Evolutionary conservation across 768 basidiomycete genomes (phyloP).

Genomic region (Lactifluus subvellereus): DNA sequence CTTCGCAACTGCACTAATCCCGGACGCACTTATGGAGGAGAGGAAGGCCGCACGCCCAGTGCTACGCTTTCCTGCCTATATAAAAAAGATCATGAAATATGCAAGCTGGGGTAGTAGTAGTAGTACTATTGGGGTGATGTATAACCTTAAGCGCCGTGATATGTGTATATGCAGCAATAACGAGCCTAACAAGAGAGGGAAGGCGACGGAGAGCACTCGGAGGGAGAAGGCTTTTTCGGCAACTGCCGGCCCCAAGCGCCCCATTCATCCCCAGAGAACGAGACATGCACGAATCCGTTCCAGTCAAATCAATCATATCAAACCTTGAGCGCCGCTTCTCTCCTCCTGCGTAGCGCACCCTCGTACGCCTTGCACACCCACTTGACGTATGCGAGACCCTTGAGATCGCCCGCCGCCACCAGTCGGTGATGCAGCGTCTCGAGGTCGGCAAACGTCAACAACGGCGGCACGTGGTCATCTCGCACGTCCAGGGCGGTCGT

Average conservation of each 20-base stretch:
- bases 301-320: background rate
- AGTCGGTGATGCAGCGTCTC: constrained; percentile 72
- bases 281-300: too few relatives aligned
- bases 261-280: too few relatives aligned
- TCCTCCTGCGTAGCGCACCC: constrained; percentile 55
- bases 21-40: constrained; percentile 1
- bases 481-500: constrained; percentile 51
- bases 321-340: constrained; percentile 34
- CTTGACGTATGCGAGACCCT: constrained; percentile 61
- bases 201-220: background rate
- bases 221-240: background rate
- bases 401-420: constrained; percentile 35
- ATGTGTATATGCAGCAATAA: constrained; percentile 10
- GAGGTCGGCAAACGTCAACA: constrained; percentile 72
- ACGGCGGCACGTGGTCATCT: constrained; percentile 77
- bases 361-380: constrained; percentile 72
- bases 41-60: background rate
- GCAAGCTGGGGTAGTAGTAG: constrained; percentile 1
- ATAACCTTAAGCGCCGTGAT: constrained; percentile 9
- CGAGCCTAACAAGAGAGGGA: background rate
- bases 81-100: constrained; percentile 1
- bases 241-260: background rate
- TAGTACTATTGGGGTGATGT: constrained; percentile 11
- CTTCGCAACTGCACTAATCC: constrained; percentile 1
- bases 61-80: background rate